These are phyloP conservation scores for Exophiala xenobiotica DNA, from an alignment of 2,329 filamentous ascomycete genomes.

Conservation along the genomic window DNA sequence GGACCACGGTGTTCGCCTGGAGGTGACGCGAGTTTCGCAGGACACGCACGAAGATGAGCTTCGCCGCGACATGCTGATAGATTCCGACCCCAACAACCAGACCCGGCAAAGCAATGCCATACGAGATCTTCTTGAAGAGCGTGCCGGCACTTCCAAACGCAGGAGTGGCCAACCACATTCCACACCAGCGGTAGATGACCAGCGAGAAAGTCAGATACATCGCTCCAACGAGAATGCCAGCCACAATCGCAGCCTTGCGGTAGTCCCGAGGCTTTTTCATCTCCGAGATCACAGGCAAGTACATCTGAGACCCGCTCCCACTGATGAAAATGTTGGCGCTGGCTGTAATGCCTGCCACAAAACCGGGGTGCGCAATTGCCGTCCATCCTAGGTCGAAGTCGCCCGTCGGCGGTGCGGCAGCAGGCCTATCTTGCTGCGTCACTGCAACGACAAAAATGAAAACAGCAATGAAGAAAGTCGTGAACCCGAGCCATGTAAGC, in stretches of 20 bases:
- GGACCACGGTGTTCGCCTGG: constrained; percentile 50
- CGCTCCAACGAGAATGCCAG: constrained; percentile 37
- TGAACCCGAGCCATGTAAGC: constrained; percentile 62
- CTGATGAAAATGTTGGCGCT: constrained; percentile 35
- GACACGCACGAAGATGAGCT: constrained; percentile 58
- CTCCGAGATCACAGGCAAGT: constrained; percentile 41
- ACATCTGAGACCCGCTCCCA: constrained; percentile 35
- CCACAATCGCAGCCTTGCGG: constrained; percentile 35
- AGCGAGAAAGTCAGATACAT: constrained; percentile 40
- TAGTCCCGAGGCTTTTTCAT: constrained; percentile 40
- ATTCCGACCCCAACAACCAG: constrained; percentile 33
- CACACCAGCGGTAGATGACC: constrained; percentile 49
- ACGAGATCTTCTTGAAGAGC: constrained; percentile 47
- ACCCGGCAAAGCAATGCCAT: constrained; percentile 40
- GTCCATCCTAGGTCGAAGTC: constrained; percentile 34
- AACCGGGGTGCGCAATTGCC: constrained; percentile 30
- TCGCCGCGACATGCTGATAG: constrained; percentile 47
- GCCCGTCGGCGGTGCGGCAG: constrained; percentile 34
- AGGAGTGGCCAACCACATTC: constrained; percentile 48
- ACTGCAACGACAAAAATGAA: constrained; percentile 33
- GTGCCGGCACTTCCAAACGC: constrained; percentile 48
- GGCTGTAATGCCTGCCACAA: constrained; percentile 34
- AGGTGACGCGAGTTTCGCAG: constrained; percentile 53
- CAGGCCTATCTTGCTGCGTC: constrained; percentile 37
- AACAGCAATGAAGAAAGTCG: constrained; percentile 57